phyloP scores from a whole-genome alignment of 1,139 yeast genomes.

The Sugiyamaella japonica region DNA sequence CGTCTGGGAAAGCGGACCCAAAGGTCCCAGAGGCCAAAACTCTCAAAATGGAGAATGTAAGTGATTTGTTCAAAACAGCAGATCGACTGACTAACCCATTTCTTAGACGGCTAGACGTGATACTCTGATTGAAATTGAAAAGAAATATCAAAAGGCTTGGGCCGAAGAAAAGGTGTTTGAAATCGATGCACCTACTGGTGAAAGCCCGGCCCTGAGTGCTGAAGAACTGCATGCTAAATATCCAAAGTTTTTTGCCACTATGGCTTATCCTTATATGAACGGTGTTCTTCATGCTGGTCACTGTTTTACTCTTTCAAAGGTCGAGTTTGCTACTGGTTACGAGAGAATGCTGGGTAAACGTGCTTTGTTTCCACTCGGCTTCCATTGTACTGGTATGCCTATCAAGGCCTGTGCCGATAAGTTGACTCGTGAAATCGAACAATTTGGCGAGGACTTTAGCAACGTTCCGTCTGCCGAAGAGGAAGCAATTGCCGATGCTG shows the following conservation, averaged over 20 bases:
- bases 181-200: constrained; percentile 82
- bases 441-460: constrained; percentile 80
- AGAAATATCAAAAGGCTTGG: constrained; percentile 88
- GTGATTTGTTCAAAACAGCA: constrained; percentile 19
- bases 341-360: constrained; percentile 93
- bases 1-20: constrained; percentile 4
- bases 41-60: constrained; percentile 45
- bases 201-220: constrained; percentile 49
- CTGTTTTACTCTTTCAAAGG: constrained; percentile 91
- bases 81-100: too few species aligned
- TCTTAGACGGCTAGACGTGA: constrained; percentile 83
- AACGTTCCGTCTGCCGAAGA: constrained; percentile 60
- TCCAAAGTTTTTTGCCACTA: constrained; percentile 88
- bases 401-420: constrained; percentile 96
- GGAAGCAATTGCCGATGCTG: constrained; percentile 43
- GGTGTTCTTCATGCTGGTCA: constrained; percentile 99
- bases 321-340: constrained; percentile 89
- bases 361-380: constrained; percentile 93
- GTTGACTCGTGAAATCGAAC: constrained; percentile 85
- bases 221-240: constrained; percentile 74
- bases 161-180: constrained; percentile 81
- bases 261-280: constrained; percentile 99
- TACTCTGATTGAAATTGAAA: constrained; percentile 83
- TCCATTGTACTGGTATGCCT: constrained; percentile 99
- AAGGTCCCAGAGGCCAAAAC: constrained; percentile 34